phyloP scores from a whole-genome alignment of 106 monocot genomes.

The Apostasia ramifera region DNA sequence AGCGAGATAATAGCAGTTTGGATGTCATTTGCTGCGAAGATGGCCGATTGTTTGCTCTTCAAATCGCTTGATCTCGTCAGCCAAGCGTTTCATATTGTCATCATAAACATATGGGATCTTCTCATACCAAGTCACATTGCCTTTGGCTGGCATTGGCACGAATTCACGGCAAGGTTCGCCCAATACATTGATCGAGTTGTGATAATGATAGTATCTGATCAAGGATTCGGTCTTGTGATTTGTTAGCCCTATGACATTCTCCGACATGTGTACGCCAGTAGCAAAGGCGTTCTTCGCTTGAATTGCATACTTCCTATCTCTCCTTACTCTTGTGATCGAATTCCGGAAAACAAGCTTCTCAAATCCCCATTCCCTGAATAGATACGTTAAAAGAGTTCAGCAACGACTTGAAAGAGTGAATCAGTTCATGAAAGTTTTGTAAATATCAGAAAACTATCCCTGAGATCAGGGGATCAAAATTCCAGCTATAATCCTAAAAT shows the following conservation, averaged over 20 bases:
- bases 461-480: background rate
- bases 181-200: slow-evolving; percentile 77
- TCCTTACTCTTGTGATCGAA: slow-evolving; percentile 60
- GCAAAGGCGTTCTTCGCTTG: slow-evolving; percentile 80
- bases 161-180: slow-evolving; percentile 79
- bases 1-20: no score
- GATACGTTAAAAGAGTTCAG: background rate
- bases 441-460: background rate
- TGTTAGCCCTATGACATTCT: slow-evolving; percentile 77
- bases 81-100: slow-evolving; percentile 61
- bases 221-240: slow-evolving; percentile 79
- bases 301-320: slow-evolving; percentile 84
- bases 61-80: slow-evolving; percentile 49
- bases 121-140: slow-evolving; percentile 64
- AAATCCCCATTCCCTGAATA: slow-evolving; percentile 79
- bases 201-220: slow-evolving; percentile 96
- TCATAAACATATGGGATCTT: slow-evolving; percentile 79
- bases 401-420: background rate
- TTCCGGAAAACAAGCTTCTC: slow-evolving; percentile 92
- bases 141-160: slow-evolving; percentile 45
- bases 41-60: slow-evolving; percentile 61
- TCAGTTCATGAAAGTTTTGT: background rate
- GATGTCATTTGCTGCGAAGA: background rate
- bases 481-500: background rate
- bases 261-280: slow-evolving; percentile 92